phyloP scores from a whole-genome alignment of 2,329 filamentous ascomycete species.

The Colletotrichum sojae region DNA sequence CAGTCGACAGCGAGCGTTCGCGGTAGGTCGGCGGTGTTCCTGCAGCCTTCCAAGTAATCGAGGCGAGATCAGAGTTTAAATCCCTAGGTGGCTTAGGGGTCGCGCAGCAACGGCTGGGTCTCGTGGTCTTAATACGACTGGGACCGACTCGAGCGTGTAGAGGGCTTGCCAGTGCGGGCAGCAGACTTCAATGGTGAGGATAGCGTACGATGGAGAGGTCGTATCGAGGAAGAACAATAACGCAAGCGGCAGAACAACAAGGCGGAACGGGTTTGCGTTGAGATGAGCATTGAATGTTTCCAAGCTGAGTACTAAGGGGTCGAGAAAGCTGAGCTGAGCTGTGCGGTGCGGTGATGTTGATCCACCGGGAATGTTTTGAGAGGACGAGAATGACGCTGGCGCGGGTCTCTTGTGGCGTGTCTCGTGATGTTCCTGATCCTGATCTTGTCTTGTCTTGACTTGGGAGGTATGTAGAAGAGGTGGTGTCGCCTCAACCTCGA shows the following conservation, averaged over 20 bases:
- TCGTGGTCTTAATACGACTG: slow-evolving; percentile 14
- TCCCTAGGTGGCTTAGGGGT: not conserved
- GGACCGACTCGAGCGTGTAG: slow-evolving; percentile 21
- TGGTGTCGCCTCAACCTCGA: slow-evolving; percentile 29
- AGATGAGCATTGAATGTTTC: slow-evolving; percentile 42
- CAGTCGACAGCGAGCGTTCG: not conserved
- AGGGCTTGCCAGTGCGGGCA: slow-evolving; percentile 12
- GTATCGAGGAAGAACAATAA: slow-evolving; percentile 27
- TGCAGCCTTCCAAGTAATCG: not conserved
- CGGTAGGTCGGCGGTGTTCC: not conserved
- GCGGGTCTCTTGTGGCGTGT: slow-evolving; percentile 26
- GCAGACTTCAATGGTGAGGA: slow-evolving; percentile 19
- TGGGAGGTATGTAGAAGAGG: slow-evolving; percentile 9
- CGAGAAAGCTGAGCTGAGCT: not conserved
- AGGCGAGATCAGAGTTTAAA: slow-evolving; percentile 8
- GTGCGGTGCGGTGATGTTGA: slow-evolving; percentile 5
- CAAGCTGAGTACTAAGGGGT: slow-evolving; percentile 14
- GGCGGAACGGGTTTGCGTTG: slow-evolving; percentile 39
- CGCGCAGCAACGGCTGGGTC: slow-evolving; percentile 3
- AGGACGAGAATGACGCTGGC: not conserved
- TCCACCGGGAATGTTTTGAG: slow-evolving; percentile 23
- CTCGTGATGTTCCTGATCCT: slow-evolving; percentile 26
- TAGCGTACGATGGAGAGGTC: slow-evolving; percentile 19
- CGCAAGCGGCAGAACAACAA: slow-evolving; percentile 35
- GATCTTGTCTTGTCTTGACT: slow-evolving; percentile 12